These are phyloP conservation scores for Trichoderma aggressivum DNA, from an alignment of 2,329 filamentous ascomycete genomes.

Conservation along the genomic window DNA sequence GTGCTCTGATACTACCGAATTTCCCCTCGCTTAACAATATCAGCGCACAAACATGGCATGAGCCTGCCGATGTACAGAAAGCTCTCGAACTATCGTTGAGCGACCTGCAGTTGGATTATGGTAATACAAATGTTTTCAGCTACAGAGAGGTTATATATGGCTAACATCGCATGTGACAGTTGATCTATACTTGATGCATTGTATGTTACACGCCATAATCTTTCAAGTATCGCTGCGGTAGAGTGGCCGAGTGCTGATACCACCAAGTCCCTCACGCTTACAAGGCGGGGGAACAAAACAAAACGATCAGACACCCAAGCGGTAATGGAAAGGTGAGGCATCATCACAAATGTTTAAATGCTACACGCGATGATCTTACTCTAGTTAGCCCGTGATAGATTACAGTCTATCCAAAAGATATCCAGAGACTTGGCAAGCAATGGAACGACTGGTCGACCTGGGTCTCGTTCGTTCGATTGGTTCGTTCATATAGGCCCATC, in stretches of 20 bases:
- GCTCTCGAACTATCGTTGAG: neutral
- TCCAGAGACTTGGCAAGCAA: slow-evolving; percentile 6
- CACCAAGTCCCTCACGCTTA: slow-evolving; percentile 6
- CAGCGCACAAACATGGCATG: slow-evolving; percentile 11
- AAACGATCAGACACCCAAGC: slow-evolving; percentile 1
- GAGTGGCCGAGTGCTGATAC: neutral
- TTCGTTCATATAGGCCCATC: neutral
- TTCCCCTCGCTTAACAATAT: neutral
- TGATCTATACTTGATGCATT: slow-evolving; percentile 11
- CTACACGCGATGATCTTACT: neutral
- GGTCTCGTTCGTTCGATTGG: neutral
- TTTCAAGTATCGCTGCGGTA: neutral
- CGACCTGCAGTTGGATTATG: slow-evolving; percentile 2
- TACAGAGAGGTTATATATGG: neutral
- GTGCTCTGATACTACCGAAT: neutral
- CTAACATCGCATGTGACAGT: neutral
- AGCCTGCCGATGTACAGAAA: neutral
- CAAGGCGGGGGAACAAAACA: slow-evolving; percentile 5
- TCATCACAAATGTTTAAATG: neutral
- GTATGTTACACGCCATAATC: neutral
- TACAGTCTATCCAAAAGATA: slow-evolving; percentile 1
- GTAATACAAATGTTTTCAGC: neutral
- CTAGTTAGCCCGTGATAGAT: neutral
- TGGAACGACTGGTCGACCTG: neutral
- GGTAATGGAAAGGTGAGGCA: slow-evolving; percentile 3